Evolutionary conservation across 1,284 basidiomycete species (phyloP).

Genomic region (Amylostereum areolatum): DNA sequence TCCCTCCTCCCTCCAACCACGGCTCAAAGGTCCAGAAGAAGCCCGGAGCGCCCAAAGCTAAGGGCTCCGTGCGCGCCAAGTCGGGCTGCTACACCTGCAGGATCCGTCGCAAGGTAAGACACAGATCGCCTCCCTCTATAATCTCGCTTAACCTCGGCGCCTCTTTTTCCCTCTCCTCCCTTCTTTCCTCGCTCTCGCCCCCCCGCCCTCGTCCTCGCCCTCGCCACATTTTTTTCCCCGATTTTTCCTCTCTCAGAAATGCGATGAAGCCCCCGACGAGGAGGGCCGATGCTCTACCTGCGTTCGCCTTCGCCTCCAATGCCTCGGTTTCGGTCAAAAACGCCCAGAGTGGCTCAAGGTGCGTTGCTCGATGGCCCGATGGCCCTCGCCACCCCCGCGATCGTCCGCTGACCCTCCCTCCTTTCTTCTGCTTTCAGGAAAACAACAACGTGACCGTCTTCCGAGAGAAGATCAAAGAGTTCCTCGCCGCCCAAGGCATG

Average conservation of each 20-base stretch:
- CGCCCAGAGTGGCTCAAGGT: slow-evolving; percentile 83
- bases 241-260: slow-evolving; percentile 51
- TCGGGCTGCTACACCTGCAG: slow-evolving; percentile 82
- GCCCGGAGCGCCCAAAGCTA: slow-evolving; percentile 58
- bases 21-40: slow-evolving; percentile 23
- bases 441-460: slow-evolving; percentile 59
- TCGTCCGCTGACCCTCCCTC: slow-evolving; percentile 6
- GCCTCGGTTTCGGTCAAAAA: slow-evolving; percentile 77
- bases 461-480: slow-evolving; percentile 70
- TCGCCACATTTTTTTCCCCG: slow-evolving; percentile 10
- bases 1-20: slow-evolving; percentile 15
- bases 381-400: slow-evolving; percentile 3
- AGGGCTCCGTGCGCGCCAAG: slow-evolving; percentile 75
- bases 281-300: slow-evolving; percentile 70
- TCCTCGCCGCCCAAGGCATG: slow-evolving; percentile 75
- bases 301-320: slow-evolving; percentile 72
- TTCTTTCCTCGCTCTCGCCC: slow-evolving; percentile 4
- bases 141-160: slow-evolving; percentile 14
- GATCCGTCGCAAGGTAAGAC: slow-evolving; percentile 73
- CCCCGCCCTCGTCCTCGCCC: slow-evolving; percentile 11
- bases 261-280: slow-evolving; percentile 64
- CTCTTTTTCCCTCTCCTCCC: slow-evolving; percentile 9
- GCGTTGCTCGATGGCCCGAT: slow-evolving; percentile 23
- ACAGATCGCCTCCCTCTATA: too few species aligned
- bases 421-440: slow-evolving; percentile 38